A percentile compares a stretch with the other conserved stretches of the same genome.
phyloP scores from a whole-genome alignment of 2,329 filamentous ascomycete species.

The Bipolaris zeicola region DNA sequence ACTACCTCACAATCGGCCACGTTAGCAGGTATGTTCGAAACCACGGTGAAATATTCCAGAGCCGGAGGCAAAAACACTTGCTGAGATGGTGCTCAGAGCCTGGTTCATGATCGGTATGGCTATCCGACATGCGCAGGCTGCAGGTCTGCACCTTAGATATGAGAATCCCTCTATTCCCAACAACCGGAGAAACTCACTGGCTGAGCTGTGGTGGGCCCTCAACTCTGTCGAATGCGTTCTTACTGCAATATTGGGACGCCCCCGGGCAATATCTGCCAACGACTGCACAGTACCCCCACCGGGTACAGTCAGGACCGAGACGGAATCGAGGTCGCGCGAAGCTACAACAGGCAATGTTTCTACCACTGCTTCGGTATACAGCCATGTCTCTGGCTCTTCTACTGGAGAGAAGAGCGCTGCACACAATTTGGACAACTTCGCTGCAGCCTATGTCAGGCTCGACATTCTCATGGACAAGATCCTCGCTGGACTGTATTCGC shows the following conservation, averaged over 20 bases:
- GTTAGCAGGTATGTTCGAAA: conserved; percentile 43
- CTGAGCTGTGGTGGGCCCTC: conserved; percentile 48
- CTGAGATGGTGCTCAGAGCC: conserved; percentile 32
- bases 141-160: conserved; percentile 46
- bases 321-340: conserved; percentile 6
- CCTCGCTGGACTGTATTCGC: conserved; percentile 39
- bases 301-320: conserved; percentile 6
- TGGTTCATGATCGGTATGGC: conserved; percentile 46
- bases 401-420: background rate
- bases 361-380: background rate
- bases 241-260: conserved; percentile 44
- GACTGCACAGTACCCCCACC: conserved; percentile 35
- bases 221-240: conserved; percentile 43
- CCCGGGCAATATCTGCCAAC: conserved; percentile 37
- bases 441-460: conserved; percentile 15
- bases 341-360: background rate
- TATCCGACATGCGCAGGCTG: conserved; percentile 43
- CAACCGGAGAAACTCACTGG: conserved; percentile 35
- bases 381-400: background rate
- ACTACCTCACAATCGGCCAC: conserved; percentile 46
- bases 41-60: background rate
- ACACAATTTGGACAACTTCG: background rate
- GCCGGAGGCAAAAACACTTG: conserved; percentile 9
- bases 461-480: conserved; percentile 23
- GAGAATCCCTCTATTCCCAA: conserved; percentile 25